Evolutionary conservation across 2,329 filamentous ascomycete genomes (phyloP), one percentile per base, ranked within the genome.

Genomic region (Talaromyces sp.): DNA sequence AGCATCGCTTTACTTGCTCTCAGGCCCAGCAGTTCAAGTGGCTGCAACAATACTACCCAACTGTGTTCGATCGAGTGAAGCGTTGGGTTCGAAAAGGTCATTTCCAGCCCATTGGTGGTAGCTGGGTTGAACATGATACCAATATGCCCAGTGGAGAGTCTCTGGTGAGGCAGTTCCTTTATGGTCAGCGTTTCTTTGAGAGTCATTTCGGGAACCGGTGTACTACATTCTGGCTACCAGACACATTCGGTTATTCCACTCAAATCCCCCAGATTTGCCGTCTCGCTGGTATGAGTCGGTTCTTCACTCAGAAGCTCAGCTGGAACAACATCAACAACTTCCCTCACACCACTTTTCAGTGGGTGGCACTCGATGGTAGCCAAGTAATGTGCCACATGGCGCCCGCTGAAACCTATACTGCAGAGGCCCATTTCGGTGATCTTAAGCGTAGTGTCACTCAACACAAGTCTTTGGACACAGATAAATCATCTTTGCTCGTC

Each of bases 241-340:
- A 99, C 72, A 99, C 94, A 0, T 99, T 99, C 75, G 94, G 94
- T 13, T 99, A 99, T 75, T 97, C 92, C 0, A 89, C 88, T 45
- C 94, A 99, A 73, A 82, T 99, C 37, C 94, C 94, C 11, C 94
- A 99, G 69, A 80, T 99, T 37, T 97, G 91, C 70, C 88, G 93
- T 3, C 79, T 97, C 24, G 89, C 94, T n/a, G 93, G 91, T 17
- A 97, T 99, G 94, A 89, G 85, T 52, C 86, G 93, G 30, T 99
- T 99, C 79, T 88, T 99, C 67, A 99, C 94, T 0, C 94, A 99
- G 74, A 99, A 99, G 77, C 80, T 99, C 54, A 97, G 93, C 79
- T 99, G 94, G 94, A 97, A 97, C 79, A 97, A 97, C 71, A 97
- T 97, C 82, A 97, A 97, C 77, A 96, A 89, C 68, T 99, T 97